Evolutionary conservation across 768 basidiomycete species (phyloP), one percentile per base, ranked within the genome.

Genomic region (Cystofilobasidium bisporidii): DNA sequence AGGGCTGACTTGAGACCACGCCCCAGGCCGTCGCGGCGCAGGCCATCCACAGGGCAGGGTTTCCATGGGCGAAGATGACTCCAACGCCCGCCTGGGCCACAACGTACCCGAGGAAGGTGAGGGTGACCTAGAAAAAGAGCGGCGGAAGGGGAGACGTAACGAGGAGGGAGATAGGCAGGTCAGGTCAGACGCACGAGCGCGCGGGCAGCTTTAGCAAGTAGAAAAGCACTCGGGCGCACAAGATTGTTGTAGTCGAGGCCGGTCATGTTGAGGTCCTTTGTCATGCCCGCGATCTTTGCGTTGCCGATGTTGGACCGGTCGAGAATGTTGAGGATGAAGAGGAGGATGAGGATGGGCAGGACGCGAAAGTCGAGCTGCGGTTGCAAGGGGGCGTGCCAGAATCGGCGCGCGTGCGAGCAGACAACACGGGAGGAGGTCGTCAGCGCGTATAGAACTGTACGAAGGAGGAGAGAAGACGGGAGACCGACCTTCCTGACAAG

Each of bases 301-400:
- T 43, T 43, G 41, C 41, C 41, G 41, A 43, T 50, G 48, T 50
- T 50, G 48, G n/a, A 24, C 4, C 48, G 20, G n/a, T 50, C 48
- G n/a, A 50, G 48, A 15, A 50, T 50, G 48, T 50, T 50, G 48
- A 50, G 48, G 48, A 50, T 50, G n/a, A 50, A 50, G 48, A 50
- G 48, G n/a, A 50, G 26, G 48, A 50, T 24, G 22, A 50, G 48
- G 6, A 50, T 28, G 26, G 48, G 48, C 48, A 50, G 48, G 48
- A 50, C n/a, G 26, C 48, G 48, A 6, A 50, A 50, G 48, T 50
- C 48, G 48, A 50, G 3, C 48, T 50, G 48, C 11, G 22, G 10
- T 15, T 4, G 15, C 18, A 47, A 47, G 17, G 15, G 45, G n/a
- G 45, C 6, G 45, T 47, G 45, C 9, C 4, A 6, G 45, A 18